phyloP scores from a whole-genome alignment of 108 stramenopile species.

The Mayamaea pseudoterrestris region DNA sequence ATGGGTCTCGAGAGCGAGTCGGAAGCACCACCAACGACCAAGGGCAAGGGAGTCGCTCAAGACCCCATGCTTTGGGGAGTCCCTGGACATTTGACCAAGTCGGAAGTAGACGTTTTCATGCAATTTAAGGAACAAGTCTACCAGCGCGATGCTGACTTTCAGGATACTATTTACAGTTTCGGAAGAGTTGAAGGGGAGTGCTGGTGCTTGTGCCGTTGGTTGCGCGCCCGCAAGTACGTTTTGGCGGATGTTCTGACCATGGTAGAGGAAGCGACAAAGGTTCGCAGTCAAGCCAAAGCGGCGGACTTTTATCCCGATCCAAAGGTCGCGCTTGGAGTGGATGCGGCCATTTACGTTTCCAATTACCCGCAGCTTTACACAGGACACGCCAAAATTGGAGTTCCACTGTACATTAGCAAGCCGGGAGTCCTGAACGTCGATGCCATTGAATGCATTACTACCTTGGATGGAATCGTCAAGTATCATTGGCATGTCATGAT shows the following conservation, averaged over 20 bases:
- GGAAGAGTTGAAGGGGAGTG: slow-evolving; percentile 40
- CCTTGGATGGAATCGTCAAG: slow-evolving; percentile 59
- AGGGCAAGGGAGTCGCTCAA: slow-evolving; percentile 4
- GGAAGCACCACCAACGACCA: too few species aligned
- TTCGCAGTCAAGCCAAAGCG: slow-evolving; percentile 36
- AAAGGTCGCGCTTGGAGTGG: slow-evolving; percentile 47
- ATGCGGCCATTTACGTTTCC: slow-evolving; percentile 42
- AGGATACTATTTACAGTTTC: slow-evolving; percentile 37
- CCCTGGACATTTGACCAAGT: slow-evolving; percentile 38
- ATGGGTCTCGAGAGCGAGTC: too few species aligned
- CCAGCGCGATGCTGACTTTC: slow-evolving; percentile 30
- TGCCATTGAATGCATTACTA: slow-evolving; percentile 74
- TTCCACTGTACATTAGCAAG: slow-evolving; percentile 69
- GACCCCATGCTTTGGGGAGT: slow-evolving; percentile 35
- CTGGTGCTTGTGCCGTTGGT: slow-evolving; percentile 37
- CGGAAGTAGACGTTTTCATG: slow-evolving; percentile 26
- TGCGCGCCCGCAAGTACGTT: slow-evolving; percentile 46
- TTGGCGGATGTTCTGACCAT: slow-evolving; percentile 66
- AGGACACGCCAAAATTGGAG: slow-evolving; percentile 63
- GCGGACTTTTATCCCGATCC: slow-evolving; percentile 71
- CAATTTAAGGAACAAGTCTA: slow-evolving; percentile 39
- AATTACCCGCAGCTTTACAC: slow-evolving; percentile 77
- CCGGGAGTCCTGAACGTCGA: slow-evolving; percentile 71
- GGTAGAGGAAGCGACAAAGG: slow-evolving; percentile 68
- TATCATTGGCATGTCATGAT: slow-evolving; percentile 81